Percentiles rank a stretch among this genome's conserved stretches.
Evolutionary conservation across 2,329 filamentous ascomycete genomes (phyloP).

Genomic region (Cephalotrichum gorgonifer): DNA sequence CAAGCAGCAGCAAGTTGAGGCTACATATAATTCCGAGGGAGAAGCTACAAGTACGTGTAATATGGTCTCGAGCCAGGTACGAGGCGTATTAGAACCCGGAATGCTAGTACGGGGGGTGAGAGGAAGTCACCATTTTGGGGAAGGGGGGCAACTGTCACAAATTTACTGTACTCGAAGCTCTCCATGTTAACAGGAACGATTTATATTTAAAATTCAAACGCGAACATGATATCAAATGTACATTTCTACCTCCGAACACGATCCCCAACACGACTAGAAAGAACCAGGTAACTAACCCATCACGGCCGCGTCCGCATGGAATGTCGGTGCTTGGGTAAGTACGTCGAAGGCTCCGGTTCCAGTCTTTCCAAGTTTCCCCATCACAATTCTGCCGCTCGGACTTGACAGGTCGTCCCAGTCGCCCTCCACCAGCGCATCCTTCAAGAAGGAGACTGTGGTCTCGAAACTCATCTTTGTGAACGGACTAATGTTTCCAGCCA

Average conservation of each 20-base stretch:
- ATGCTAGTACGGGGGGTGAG: too few species aligned
- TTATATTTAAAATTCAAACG: conserved; percentile 1
- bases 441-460: conserved; percentile 88
- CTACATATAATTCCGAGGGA: too few species aligned
- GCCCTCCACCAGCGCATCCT: conserved; percentile 80
- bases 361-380: conserved; percentile 70
- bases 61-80: too few species aligned
- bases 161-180: too few species aligned
- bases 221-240: conserved; percentile 1
- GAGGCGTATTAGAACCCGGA: too few species aligned
- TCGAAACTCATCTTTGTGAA: conserved; percentile 99
- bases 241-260: neutral
- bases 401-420: conserved; percentile 83
- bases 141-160: too few species aligned
- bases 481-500: conserved; percentile 75
- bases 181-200: neutral
- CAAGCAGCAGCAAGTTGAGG: too few species aligned
- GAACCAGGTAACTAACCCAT: neutral
- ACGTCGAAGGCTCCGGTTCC: conserved; percentile 93
- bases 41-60: too few species aligned
- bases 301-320: conserved; percentile 25
- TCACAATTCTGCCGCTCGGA: conserved; percentile 79
- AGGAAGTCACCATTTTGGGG: too few species aligned
- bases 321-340: conserved; percentile 49
- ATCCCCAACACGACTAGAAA: neutral